These are phyloP conservation scores for Phialophora chinensis DNA, from an alignment of 2,329 filamentous ascomycete genomes.

Conservation along the genomic window DNA sequence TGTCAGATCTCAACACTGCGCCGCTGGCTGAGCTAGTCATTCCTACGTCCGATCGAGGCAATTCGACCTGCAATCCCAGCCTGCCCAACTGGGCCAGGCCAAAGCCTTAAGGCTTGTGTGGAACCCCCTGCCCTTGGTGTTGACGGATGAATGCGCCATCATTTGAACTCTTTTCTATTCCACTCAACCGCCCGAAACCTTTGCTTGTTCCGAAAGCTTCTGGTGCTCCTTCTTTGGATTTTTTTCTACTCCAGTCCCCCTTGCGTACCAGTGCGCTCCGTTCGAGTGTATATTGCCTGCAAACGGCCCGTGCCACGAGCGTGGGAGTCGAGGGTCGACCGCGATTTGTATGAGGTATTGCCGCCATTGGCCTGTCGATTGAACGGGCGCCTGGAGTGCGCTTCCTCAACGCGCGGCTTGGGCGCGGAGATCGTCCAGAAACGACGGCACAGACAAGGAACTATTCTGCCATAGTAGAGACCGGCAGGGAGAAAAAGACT, in stretches of 20 bases:
- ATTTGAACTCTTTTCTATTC: slow-evolving; percentile 27
- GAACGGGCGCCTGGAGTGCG: not conserved
- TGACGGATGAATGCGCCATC: slow-evolving; percentile 24
- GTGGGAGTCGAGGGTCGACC: not conserved
- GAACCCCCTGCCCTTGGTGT: slow-evolving; percentile 28
- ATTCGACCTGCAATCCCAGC: slow-evolving; percentile 30
- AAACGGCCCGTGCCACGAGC: not conserved
- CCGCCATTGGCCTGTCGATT: not conserved
- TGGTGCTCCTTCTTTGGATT: slow-evolving; percentile 9
- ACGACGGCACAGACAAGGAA: slow-evolving; percentile 5
- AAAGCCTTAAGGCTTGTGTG: slow-evolving; percentile 31
- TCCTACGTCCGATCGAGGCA: slow-evolving; percentile 36
- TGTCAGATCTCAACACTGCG: slow-evolving; percentile 33
- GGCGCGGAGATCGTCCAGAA: not conserved
- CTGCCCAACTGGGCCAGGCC: slow-evolving; percentile 27
- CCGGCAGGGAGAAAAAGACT: not conserved
- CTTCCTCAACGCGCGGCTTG: not conserved
- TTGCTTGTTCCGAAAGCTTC: slow-evolving; percentile 14
- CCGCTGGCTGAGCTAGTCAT: slow-evolving; percentile 35
- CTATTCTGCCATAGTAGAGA: not conserved
- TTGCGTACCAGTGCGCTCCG: not conserved
- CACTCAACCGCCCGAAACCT: slow-evolving; percentile 15
- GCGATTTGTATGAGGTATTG: slow-evolving; percentile 4
- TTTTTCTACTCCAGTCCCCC: not conserved
- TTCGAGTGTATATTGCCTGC: not conserved